phyloP scores from a whole-genome alignment of 1,139 yeast species.

The Ogataea hybrid region DNA sequence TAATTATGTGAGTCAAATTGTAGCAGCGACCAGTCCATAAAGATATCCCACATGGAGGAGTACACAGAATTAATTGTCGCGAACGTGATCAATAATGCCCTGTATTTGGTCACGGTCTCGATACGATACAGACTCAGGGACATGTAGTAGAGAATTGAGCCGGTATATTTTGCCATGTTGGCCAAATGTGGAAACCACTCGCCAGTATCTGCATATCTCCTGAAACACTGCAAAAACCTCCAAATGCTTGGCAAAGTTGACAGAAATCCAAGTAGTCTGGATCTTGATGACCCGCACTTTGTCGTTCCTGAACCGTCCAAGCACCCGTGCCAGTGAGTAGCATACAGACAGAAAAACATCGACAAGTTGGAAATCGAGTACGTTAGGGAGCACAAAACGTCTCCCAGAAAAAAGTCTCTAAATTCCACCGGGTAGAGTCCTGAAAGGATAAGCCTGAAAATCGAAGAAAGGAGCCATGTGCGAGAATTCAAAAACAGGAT shows the following conservation, averaged over 20 bases:
- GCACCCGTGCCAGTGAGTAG: slow-evolving; percentile 62
- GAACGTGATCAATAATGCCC: slow-evolving; percentile 65
- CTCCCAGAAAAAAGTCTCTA: slow-evolving; percentile 90
- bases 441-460: slow-evolving; percentile 71
- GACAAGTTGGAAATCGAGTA: slow-evolving; percentile 85
- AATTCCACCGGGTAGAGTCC: slow-evolving; percentile 95
- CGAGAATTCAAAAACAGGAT: slow-evolving; percentile 54
- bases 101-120: slow-evolving; percentile 40
- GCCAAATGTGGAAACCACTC: slow-evolving; percentile 97
- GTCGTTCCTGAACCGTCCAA: slow-evolving; percentile 40
- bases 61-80: slow-evolving; percentile 72
- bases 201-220: slow-evolving; percentile 92
- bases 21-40: slow-evolving; percentile 93
- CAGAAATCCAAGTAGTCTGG: slow-evolving; percentile 78
- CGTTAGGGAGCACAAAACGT: slow-evolving; percentile 81
- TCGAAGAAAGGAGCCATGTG: slow-evolving; percentile 70
- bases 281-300: slow-evolving; percentile 74
- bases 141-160: slow-evolving; percentile 67
- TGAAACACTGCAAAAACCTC: slow-evolving; percentile 84
- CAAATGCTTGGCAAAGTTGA: slow-evolving; percentile 83
- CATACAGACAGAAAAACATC: slow-evolving; percentile 80
- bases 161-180: slow-evolving; percentile 75
- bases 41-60: slow-evolving; percentile 80
- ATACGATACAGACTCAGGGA: slow-evolving; percentile 81
- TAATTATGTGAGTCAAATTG: slow-evolving; percentile 61